Evolutionary conservation across 1,284 basidiomycete species (phyloP), one percentile per base, ranked within the genome.

Genomic region (Lignosus rhinocerotis): DNA sequence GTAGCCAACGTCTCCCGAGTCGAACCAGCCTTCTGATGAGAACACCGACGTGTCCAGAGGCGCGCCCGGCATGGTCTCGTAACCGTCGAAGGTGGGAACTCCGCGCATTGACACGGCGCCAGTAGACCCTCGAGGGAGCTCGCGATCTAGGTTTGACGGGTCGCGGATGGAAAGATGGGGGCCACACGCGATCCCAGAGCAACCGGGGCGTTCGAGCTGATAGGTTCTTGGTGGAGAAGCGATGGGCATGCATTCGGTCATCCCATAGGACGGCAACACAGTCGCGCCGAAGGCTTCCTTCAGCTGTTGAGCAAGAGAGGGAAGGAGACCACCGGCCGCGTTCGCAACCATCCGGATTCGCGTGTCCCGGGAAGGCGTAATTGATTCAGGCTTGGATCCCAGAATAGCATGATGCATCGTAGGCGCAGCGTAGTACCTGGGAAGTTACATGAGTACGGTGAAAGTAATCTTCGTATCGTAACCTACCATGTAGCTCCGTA

Each of bases 1-100:
- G 64, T 81, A 80, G 4, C 87, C 87, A 65, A 85, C 76, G 66
- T 89, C 87, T 5, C 86, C 86, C 3, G 84, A 85, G 58, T 87
- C 81, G 68, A 81, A 81, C 79, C 79, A 81, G 11, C 79, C 79
- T 57, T 78, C 74, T 32, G 67, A 71, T 5, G 78, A 73, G 66
- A 81, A 80, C 14, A 74, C 71, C 38, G 76, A 76, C 1, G 69
- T 76, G 61, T 80, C 78, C 16, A 81, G 69, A 10, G 78, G 73
- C n/a, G 61, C 58, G 56, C 75, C 52, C 11, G 58, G 60, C 12
- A 47, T 74, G 4, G 72, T 67, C 65, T 81, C 79, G 62, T 81
- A 81, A 1, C 78, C 79, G 1, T 73, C 72, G 59, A 81, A 81
- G 5, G 76, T 77, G 0, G 79, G 79, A 39, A 77, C 66, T 9